Base-by-base conservation (phyloP, 1,284 basidiomycete genomes). In the Ceratobasidium sp. region DNA sequence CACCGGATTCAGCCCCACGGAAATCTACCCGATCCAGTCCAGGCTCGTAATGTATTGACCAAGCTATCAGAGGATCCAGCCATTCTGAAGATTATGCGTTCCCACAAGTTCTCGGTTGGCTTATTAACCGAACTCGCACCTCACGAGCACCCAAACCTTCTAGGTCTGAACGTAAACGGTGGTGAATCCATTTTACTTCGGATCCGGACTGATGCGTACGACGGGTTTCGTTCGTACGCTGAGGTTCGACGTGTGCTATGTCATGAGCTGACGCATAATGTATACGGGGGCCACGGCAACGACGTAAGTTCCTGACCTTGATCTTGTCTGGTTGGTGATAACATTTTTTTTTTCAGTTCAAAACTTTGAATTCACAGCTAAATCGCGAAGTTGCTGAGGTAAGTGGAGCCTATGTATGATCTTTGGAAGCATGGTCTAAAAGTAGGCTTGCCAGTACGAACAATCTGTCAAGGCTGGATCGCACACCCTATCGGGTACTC, bases 201-300 rank as follows among this genome's bases (percentile, higher is more conserved):
- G 15, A 74, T 91, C 40, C 81, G 89, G n/a, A 91, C 89, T 7
- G 82, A 91, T 75, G 77, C 76, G 2, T 90, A 89, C 72, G 88
- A 89, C 72, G 90, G 90, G 3, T 90, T 91, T 75, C 79, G 88
- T 67, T 75, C 81, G 8, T 93, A 92, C 75, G 78, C 77, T 27
- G 87, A 91, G 1, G 81, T 90, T 32, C 81, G 89, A 49, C 80
- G 83, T 25, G 88, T 91, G 13, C 80, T 92, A 4, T 89, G 89
- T 74, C 90, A 93, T 76, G 91, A 92, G 75, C 78, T 92, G 34
- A 80, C 88, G 29, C 91, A 92, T 76, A 92, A 91, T 73, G 83
- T 87, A 0, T 88, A 86, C 84, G 80, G 84, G 1, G 84, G 87
- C 69, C 90, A 92, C 74, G 87, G 89, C 73, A 82, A 91, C 60